Percentiles rank a stretch among this genome's conserved stretches.
Conservation (phyloP, 192 early-diverging fungal genomes). For the Coemansia asiatica region DNA sequence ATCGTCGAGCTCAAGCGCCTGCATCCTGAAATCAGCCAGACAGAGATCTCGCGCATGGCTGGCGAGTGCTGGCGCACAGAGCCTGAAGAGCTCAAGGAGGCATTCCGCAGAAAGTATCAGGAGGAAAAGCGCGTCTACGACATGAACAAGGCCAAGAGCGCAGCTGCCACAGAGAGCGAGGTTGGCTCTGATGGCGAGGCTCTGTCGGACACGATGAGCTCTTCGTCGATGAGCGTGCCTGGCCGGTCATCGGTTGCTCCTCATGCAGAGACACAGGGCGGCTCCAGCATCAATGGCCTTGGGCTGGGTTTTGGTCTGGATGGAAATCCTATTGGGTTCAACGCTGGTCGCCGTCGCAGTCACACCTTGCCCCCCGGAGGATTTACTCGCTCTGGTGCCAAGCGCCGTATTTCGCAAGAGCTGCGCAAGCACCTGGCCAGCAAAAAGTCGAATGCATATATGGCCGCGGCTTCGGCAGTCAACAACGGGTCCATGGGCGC, state of each 20-base stretch:
- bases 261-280: neutral
- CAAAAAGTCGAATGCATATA: constrained; percentile 38
- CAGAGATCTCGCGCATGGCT: constrained; percentile 54
- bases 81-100: constrained; percentile 32
- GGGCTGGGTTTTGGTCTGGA: constrained; percentile 5
- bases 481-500: neutral
- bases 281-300: neutral
- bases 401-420: constrained; percentile 54
- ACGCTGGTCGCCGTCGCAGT: constrained; percentile 45
- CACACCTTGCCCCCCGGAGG: constrained; percentile 45
- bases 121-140: constrained; percentile 55
- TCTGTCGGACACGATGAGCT: constrained; percentile 17
- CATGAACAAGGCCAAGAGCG: constrained; percentile 51
- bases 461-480: constrained; percentile 12
- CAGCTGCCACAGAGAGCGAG: constrained; percentile 25
- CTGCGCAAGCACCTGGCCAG: constrained; percentile 54
- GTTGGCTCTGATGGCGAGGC: constrained; percentile 28
- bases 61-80: constrained; percentile 49
- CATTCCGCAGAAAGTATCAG: constrained; percentile 32
- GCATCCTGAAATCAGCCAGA: constrained; percentile 51
- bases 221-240: constrained; percentile 7
- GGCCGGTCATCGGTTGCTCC: constrained; percentile 2
- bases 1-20: constrained; percentile 42
- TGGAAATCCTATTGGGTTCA: constrained; percentile 27
- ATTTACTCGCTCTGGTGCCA: constrained; percentile 35